These are phyloP conservation scores for Penicillium sp. DNA, from an alignment of 2,329 filamentous ascomycete species.

Conservation along the genomic window DNA sequence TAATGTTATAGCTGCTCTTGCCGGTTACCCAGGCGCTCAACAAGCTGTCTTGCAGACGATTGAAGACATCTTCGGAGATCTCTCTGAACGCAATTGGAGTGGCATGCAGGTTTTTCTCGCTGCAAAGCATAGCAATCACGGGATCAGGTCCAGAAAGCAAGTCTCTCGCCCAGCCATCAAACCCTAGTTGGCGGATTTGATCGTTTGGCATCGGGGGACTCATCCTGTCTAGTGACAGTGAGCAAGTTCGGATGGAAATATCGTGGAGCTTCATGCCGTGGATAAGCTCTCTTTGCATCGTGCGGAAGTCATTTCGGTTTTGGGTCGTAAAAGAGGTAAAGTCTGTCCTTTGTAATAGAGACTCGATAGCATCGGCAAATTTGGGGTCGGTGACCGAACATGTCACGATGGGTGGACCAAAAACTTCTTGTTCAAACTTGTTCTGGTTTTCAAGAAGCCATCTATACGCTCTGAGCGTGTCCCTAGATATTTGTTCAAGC, in stretches of 20 bases:
- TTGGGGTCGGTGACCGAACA: constrained; percentile 75
- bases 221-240: constrained; percentile 57
- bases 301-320: constrained; percentile 71
- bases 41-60: constrained; percentile 60
- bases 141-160: constrained; percentile 77
- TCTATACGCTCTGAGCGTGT: constrained; percentile 71
- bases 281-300: constrained; percentile 67
- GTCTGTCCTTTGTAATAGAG: constrained; percentile 55
- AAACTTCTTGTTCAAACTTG: constrained; percentile 73
- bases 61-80: constrained; percentile 67
- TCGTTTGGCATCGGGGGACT: constrained; percentile 56
- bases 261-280: constrained; percentile 65
- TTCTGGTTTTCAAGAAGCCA: constrained; percentile 76
- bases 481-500: constrained; percentile 60
- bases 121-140: constrained; percentile 85
- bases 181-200: constrained; percentile 60
- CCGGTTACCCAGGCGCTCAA: constrained; percentile 72
- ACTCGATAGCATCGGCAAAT: constrained; percentile 65
- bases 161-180: constrained; percentile 80
- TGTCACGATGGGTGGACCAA: constrained; percentile 76
- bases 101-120: constrained; percentile 67
- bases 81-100: constrained; percentile 66
- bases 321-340: constrained; percentile 72
- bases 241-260: constrained; percentile 68
- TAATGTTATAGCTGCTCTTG: constrained; percentile 63